Evolutionary conservation across 371 early-diverging fungal species (phyloP).

Genomic region (Capillidium heterosporum): DNA sequence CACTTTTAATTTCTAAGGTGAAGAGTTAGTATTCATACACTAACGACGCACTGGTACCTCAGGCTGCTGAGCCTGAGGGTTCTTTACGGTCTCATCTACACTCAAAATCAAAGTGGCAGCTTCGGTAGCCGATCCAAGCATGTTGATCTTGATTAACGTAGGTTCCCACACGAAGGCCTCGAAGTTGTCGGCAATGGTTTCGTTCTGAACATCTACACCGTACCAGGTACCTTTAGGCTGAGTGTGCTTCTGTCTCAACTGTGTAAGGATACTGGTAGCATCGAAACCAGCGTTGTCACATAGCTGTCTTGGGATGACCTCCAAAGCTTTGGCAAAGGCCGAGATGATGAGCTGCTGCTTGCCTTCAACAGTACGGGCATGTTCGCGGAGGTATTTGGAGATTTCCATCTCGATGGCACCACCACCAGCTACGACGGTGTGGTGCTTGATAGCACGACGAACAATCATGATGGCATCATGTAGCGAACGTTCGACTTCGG

Average conservation of each 20-base stretch:
- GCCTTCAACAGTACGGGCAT: constrained; percentile 80
- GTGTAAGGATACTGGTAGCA: constrained; percentile 94
- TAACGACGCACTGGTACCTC: too few relatives aligned
- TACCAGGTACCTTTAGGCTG: constrained; percentile 64
- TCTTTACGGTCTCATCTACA: constrained; percentile 92
- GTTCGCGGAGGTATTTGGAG: constrained; percentile 82
- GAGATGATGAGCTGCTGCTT: constrained; percentile 94
- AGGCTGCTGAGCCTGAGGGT: constrained; percentile 39
- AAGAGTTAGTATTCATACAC: too few relatives aligned
- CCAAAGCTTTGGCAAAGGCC: constrained; percentile 95
- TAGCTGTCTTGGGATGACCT: constrained; percentile 96
- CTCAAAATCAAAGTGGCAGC: constrained; percentile 91
- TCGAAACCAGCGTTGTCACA: constrained; percentile 99
- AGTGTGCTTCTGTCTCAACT: constrained; percentile 89
- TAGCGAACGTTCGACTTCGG: constrained; percentile 97
- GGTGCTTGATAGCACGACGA: constrained; percentile 85
- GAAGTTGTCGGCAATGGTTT: constrained; percentile 81
- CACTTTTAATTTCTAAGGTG: too few relatives aligned
- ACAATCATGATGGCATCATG: constrained; percentile 99
- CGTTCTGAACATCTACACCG: constrained; percentile 86
- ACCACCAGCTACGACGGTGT: constrained; percentile 93
- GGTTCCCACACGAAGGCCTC: constrained; percentile 99
- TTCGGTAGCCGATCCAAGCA: constrained; percentile 87
- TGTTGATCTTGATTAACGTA: constrained; percentile 94
- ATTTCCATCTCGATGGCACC: constrained; percentile 98